Base-by-base conservation (phyloP, 768 basidiomycete species). In the Pleurotus tuoliensis region DNA sequence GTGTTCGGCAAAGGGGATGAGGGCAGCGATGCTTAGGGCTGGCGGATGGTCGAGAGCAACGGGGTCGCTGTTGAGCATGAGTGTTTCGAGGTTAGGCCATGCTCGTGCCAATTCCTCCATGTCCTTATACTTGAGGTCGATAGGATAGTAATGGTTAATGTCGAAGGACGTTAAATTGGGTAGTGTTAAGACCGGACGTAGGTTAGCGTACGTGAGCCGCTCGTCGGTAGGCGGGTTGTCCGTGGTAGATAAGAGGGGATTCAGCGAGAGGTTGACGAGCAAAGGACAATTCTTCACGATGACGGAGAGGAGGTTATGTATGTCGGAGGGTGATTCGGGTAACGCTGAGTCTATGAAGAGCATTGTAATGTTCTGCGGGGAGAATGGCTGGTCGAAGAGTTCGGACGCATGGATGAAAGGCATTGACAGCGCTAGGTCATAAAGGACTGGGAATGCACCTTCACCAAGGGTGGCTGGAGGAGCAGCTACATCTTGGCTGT, bases 391-490 rank as follows among this genome's bases (percentile, higher is more conserved):
- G 34, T 68, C 64, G 53, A 87, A 65, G 65, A 87, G 80, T 3
- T 65, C 66, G 4, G 76, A 66, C 18, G 79, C 67, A 52, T 83
- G 75, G 4, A 69, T 67, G 22, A 83, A 71, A n/a, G 67, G 61
- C 9, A 72, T 72, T 15, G 79, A 80, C 47, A 82, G 59, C 3
- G 76, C 79, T 40, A 84, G 71, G 56, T 85, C 83, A 64, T 70
- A 76, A 3, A 87, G 69, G 1, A 73, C 69, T 0, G 81, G 81
- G 63, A 86, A 86, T 0, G 80, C 76, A 18, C 77, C 81, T 61
- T 80, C 72, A 18, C 64, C 40, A 13, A 84, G 65, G 2, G 58
- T 60, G 1, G 85, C 83, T 13, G 49, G 18, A 61, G 84, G 83
- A 30, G 67, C 62, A 8, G 63, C 56, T 0, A 81, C 72, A 58